Percentiles rank a stretch among this genome's conserved stretches.
phyloP scores from a whole-genome alignment of 768 basidiomycete genomes.

The Ephemerocybe angulata region DNA sequence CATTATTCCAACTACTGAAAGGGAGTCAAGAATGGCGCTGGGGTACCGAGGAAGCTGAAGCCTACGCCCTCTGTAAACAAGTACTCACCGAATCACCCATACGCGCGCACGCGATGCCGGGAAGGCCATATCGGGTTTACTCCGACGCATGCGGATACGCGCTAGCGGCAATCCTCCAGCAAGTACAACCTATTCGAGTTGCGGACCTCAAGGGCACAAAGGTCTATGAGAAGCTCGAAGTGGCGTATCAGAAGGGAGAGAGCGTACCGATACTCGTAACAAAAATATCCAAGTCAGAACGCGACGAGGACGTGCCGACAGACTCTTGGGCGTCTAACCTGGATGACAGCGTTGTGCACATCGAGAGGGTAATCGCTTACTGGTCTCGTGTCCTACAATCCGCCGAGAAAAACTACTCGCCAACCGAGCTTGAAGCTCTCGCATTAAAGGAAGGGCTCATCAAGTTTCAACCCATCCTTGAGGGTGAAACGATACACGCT shows the following conservation, averaged over 20 bases:
- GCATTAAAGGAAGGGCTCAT: conserved; percentile 35
- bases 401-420: conserved; percentile 33
- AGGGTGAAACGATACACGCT: conserved; percentile 29
- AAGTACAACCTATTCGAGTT: conserved; percentile 28
- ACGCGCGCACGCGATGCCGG: conserved; percentile 25
- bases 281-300: conserved; percentile 17
- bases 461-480: conserved; percentile 33
- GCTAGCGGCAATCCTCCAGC: conserved; percentile 26
- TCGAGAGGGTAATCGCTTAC: too few species aligned
- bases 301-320: conserved; percentile 14
- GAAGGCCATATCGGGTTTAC: conserved; percentile 33
- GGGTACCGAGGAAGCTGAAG: conserved; percentile 19
- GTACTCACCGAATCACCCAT: conserved; percentile 30
- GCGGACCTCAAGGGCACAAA: conserved; percentile 26
- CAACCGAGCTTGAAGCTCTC: conserved; percentile 37
- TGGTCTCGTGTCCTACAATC: too few species aligned
- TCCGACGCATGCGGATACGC: conserved; percentile 32
- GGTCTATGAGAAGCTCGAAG: conserved; percentile 19
- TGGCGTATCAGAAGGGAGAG: conserved; percentile 20
- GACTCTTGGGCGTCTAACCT: conserved; percentile 22
- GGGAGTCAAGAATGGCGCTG: conserved; percentile 24
- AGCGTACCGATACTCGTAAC: conserved; percentile 16
- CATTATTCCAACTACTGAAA: conserved; percentile 30
- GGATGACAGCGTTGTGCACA: conserved; percentile 28
- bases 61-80: conserved; percentile 27